Evolutionary conservation across 2,329 filamentous ascomycete species (phyloP).

Genomic region (Cercospora zeina): DNA sequence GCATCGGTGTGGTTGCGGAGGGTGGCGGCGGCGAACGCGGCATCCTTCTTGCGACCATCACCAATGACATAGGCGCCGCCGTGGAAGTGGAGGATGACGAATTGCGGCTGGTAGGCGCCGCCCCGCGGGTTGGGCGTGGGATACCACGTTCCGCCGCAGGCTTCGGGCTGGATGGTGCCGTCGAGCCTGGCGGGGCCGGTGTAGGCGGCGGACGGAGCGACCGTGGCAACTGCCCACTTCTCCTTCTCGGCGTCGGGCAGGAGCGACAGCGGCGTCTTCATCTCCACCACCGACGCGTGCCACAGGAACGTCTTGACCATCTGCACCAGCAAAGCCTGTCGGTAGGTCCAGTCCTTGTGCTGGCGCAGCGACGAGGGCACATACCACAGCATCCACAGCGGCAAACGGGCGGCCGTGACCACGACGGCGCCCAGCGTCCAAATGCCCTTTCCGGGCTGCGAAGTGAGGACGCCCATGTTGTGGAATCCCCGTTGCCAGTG

Average conservation of each 20-base stretch:
- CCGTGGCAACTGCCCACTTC: slow-evolving; percentile 40
- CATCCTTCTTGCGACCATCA: slow-evolving; percentile 44
- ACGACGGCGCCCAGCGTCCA: slow-evolving; percentile 43
- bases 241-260: slow-evolving; percentile 43
- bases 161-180: slow-evolving; percentile 40
- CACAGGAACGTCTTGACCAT: slow-evolving; percentile 40
- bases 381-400: slow-evolving; percentile 46
- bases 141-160: slow-evolving; percentile 49
- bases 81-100: slow-evolving; percentile 52
- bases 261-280: slow-evolving; percentile 40
- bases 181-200: slow-evolving; percentile 34
- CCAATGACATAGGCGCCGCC: slow-evolving; percentile 53
- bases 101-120: slow-evolving; percentile 25
- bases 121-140: slow-evolving; percentile 32
- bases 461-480: slow-evolving; percentile 30
- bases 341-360: slow-evolving; percentile 44
- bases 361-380: slow-evolving; percentile 42
- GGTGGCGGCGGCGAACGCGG: slow-evolving; percentile 40
- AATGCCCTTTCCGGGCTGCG: slow-evolving; percentile 46
- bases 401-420: slow-evolving; percentile 42
- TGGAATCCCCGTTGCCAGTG: too few species aligned
- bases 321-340: slow-evolving; percentile 43
- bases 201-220: slow-evolving; percentile 23
- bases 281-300: slow-evolving; percentile 37
- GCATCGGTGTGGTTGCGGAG: slow-evolving; percentile 42